Percentiles rank a stretch among this genome's conserved stretches.
Conservation (phyloP, 768 basidiomycete species). For the Kwoniella newhampshirensis region DNA sequence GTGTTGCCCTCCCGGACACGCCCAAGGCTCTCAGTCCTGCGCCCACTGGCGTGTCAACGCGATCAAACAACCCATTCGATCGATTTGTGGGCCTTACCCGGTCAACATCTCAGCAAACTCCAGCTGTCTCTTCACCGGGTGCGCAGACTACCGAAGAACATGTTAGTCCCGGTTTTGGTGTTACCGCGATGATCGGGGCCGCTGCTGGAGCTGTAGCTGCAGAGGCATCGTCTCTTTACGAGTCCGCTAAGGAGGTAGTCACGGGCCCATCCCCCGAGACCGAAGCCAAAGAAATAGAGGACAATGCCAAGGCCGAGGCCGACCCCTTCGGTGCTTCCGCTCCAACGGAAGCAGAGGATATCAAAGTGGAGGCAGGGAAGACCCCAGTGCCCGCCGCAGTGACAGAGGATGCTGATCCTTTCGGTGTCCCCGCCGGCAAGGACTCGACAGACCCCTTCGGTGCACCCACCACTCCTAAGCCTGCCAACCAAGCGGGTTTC, state of each 20-base stretch:
- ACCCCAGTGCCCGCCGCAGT: constrained; percentile 2
- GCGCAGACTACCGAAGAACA: constrained; percentile 3
- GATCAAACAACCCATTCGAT: constrained; percentile 90
- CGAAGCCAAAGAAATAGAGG: constrained; percentile 8
- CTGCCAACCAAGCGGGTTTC: neutral
- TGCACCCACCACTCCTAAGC: constrained; percentile 12
- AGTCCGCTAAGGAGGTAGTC: constrained; percentile 34
- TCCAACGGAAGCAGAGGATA: neutral
- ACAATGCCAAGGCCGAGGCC: constrained; percentile 9
- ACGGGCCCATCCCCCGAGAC: constrained; percentile 15
- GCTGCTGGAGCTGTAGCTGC: constrained; percentile 32
- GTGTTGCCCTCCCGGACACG: constrained; percentile 70
- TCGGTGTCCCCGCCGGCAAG: constrained; percentile 13
- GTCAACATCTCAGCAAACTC: constrained; percentile 2
- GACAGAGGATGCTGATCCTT: constrained; percentile 32
- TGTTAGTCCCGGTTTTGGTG: constrained; percentile 28
- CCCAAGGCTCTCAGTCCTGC: constrained; percentile 64
- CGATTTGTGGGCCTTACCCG: constrained; percentile 46
- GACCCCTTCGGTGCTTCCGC: constrained; percentile 30
- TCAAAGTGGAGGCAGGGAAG: neutral
- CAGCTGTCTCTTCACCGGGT: neutral
- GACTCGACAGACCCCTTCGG: constrained; percentile 37
- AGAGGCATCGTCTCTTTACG: constrained; percentile 35
- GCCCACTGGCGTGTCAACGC: constrained; percentile 57
- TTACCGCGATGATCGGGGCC: constrained; percentile 28